These are phyloP conservation scores for Coelastrella sp. DNA, from an alignment of 139 green algal species.

Conservation along the genomic window DNA sequence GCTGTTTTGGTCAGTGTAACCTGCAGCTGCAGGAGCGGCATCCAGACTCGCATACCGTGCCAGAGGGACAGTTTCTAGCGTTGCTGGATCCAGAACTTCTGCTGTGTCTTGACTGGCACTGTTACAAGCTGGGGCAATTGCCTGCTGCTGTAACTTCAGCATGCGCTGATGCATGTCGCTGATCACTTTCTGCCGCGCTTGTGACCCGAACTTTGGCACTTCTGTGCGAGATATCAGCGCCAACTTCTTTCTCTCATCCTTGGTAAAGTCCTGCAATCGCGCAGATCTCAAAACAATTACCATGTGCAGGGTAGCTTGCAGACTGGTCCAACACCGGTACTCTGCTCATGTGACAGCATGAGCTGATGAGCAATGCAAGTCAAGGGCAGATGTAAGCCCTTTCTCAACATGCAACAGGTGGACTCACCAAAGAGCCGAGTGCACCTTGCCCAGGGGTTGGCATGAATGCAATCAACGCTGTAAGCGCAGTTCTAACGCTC, in stretches of 20 bases:
- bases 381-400: background rate
- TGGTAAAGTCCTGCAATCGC: constrained; percentile 78
- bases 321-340: background rate
- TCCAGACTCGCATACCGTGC: background rate
- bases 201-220: constrained; percentile 75
- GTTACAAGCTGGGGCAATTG: background rate
- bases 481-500: constrained; percentile 94
- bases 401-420: too few species aligned
- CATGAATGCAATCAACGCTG: constrained; percentile 96
- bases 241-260: constrained; percentile 81
- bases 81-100: background rate
- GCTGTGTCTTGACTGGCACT: background rate
- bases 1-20: background rate
- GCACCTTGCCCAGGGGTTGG: constrained; percentile 90
- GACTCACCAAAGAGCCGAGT: constrained; percentile 84
- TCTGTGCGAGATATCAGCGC: constrained; percentile 69
- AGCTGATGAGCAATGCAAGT: background rate
- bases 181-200: constrained; percentile 81
- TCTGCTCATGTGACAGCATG: background rate
- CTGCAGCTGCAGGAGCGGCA: background rate
- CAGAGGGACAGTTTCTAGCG: background rate
- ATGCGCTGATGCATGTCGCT: constrained; percentile 82
- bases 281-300: background rate
- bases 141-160: constrained; percentile 58
- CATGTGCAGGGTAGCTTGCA: background rate